Base-by-base conservation (phyloP, 2,329 filamentous ascomycete species). In the Sarocladiaceae sp. region DNA sequence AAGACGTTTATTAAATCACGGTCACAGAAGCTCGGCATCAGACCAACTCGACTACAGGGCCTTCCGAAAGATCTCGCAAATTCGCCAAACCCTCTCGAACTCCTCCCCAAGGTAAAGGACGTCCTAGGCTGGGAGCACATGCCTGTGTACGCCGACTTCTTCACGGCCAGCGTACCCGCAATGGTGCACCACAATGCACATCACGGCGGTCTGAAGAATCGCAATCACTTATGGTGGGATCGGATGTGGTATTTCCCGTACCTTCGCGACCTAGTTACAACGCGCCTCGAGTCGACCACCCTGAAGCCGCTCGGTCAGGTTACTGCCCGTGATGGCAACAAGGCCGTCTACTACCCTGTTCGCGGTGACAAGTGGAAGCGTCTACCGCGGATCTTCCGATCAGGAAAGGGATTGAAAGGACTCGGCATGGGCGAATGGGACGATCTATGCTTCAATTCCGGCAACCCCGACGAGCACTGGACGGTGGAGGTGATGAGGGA, bases 141-240 rank as follows among this genome's bases (percentile, higher is more conserved):
- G 18, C 46, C 51, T 0, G 44, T 55, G 0, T 55, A 55, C 44
- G 51, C 52, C 1, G 53, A 58, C 41, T 57, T 53, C 44, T 56
- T 45, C 45, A 53, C 49, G 6, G 46, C 45, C 6, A 44, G 47
- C 7, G 48, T 57, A 6, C 53, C 55, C 3, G 56, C 47, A 3
- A 44, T 49, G 13, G 40, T 58, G 5, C 54, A 58, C 33, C 53
- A 57, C 41, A 56, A 58, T 35, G 47, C 52, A 6, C 46, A 48
- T 21, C 45, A 46, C 4, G 47, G 48, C 27, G 55, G 50, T 2
- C 44, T 52, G 33, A 58, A 59, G 33, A 42, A 45, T 3, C 47
- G 49, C 20, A 53, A 51, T 21, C 42, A 40, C 2, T 21, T 35
- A 3, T 59, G 56, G 55, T 58, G 56, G 56, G 46, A 53, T 18